Percentiles rank a stretch among this genome's conserved stretches.
phyloP scores from a whole-genome alignment of 208 protist species.

The Polymyxa betae region DNA sequence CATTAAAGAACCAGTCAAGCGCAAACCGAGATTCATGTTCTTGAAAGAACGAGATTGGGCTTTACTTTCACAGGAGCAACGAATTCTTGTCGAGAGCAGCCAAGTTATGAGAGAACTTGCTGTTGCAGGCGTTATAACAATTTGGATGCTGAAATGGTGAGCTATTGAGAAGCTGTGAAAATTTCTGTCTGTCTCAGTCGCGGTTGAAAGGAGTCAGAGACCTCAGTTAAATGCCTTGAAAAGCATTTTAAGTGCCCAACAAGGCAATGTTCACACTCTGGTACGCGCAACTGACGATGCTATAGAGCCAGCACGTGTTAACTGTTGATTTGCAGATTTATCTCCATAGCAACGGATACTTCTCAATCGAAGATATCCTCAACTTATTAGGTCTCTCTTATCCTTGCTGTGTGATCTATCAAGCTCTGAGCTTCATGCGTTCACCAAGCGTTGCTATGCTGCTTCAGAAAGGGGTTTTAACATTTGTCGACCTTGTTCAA shows the following conservation, averaged over 20 bases:
- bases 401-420: not conserved
- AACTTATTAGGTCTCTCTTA: not conserved
- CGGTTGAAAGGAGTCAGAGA: not conserved
- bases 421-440: not conserved
- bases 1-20: not conserved
- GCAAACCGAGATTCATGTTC: not conserved
- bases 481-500: not conserved
- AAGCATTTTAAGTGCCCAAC: not conserved
- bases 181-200: not conserved
- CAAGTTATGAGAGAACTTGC: not conserved
- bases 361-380: not conserved
- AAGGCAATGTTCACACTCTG: not conserved
- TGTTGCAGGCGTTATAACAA: not conserved
- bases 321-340: not conserved
- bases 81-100: not conserved
- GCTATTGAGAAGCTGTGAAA: not conserved
- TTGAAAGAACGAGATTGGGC: not conserved
- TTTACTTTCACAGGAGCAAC: not conserved
- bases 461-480: not conserved
- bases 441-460: not conserved
- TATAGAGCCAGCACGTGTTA: not conserved
- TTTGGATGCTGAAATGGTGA: conserved; percentile 5
- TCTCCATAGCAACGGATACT: not conserved
- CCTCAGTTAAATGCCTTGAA: not conserved
- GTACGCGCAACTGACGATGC: not conserved